Evolutionary conservation across 768 basidiomycete species (phyloP).

Genomic region (Galerina sulciceps): DNA sequence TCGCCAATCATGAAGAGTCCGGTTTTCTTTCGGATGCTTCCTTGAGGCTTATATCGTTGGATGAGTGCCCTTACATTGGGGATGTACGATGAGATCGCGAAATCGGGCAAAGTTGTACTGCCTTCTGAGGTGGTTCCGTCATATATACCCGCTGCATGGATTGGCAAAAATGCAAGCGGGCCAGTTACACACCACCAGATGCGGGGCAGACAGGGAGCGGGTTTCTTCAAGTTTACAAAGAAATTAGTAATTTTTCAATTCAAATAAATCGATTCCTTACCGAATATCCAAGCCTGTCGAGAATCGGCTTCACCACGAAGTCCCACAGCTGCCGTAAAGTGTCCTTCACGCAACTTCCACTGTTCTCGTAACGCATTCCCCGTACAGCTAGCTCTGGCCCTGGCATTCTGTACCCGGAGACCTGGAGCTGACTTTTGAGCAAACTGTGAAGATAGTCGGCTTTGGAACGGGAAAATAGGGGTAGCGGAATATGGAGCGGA

Average conservation of each 20-base stretch:
- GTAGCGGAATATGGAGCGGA: neutral
- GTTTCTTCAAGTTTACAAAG: too few relatives aligned
- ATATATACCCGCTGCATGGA: conserved; percentile 15
- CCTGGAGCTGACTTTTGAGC: neutral
- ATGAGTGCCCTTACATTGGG: conserved; percentile 8
- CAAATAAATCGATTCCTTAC: neutral
- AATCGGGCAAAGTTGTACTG: neutral
- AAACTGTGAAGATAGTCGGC: neutral
- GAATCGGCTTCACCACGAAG: neutral
- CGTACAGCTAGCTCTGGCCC: neutral
- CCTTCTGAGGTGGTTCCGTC: neutral
- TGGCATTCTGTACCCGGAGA: neutral
- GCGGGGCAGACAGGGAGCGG: neutral
- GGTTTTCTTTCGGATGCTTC: neutral
- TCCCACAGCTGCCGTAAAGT: neutral
- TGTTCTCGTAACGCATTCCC: neutral
- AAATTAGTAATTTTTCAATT: neutral
- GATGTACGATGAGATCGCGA: conserved; percentile 14
- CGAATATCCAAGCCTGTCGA: neutral
- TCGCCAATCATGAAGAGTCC: conserved; percentile 7
- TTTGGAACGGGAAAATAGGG: neutral
- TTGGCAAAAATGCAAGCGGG: conserved; percentile 10
- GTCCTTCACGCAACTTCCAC: neutral
- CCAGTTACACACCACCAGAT: conserved; percentile 20
- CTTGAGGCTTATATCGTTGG: neutral